phyloP scores from a whole-genome alignment of 257 asterid genomes.

The Rhazya stricta region DNA sequence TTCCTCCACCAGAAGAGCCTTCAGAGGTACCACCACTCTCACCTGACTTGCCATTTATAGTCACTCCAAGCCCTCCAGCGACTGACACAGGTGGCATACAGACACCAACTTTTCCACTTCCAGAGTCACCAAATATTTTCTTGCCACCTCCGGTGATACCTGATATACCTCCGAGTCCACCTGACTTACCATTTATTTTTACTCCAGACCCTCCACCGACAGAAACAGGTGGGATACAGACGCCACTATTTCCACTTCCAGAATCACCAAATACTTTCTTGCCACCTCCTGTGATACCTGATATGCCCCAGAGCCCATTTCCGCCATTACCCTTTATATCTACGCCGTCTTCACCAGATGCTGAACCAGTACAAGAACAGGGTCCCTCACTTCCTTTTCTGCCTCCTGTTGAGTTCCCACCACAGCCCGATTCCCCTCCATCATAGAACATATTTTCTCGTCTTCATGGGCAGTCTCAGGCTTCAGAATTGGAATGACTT shows the following conservation, averaged over 20 bases:
- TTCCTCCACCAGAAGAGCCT: constrained; percentile 16
- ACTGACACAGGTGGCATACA: constrained; percentile 4
- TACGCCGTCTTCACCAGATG: constrained; percentile 5
- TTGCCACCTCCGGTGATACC: constrained; percentile 23
- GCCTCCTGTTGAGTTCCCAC: constrained; percentile 15
- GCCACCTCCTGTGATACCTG: constrained; percentile 21
- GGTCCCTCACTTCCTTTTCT: constrained; percentile 6
- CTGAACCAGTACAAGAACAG: not conserved
- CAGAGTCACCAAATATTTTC: constrained; percentile 14
- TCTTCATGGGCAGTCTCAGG: too few relatives aligned
- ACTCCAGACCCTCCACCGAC: constrained; percentile 20
- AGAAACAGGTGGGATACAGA: constrained; percentile 1
- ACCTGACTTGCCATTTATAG: constrained; percentile 15
- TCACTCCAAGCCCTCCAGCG: constrained; percentile 19
- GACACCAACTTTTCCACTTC: constrained; percentile 15
- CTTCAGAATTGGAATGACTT: not conserved
- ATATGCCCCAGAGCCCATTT: constrained; percentile 9
- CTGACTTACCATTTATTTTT: constrained; percentile 11
- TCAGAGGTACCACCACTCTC: not conserved
- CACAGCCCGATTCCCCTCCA: constrained; percentile 24
- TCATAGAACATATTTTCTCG: not conserved
- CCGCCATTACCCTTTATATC: constrained; percentile 10
- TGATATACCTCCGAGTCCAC: constrained; percentile 10
- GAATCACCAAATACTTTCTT: constrained; percentile 16
- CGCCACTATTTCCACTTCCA: constrained; percentile 14